Evolutionary conservation across 2,329 filamentous ascomycete species (phyloP).

Genomic region (Aspergillus niger): DNA sequence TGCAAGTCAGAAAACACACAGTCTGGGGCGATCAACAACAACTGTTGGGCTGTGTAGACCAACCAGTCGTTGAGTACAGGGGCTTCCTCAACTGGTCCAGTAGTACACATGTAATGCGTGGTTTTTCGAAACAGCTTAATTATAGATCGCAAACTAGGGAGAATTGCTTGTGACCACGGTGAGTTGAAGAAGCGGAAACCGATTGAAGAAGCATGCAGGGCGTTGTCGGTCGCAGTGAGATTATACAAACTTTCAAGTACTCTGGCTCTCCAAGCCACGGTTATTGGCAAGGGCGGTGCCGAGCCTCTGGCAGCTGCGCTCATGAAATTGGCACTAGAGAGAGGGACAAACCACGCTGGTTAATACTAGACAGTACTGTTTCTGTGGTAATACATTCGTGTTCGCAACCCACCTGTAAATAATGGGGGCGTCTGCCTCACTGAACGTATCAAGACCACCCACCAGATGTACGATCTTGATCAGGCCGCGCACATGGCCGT

Average conservation of each 20-base stretch:
- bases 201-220: not conserved
- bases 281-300: not conserved
- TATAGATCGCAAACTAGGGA: not conserved
- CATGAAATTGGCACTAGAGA: not conserved
- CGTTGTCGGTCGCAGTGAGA: not conserved
- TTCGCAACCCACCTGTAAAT: not conserved
- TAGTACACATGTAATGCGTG: not conserved
- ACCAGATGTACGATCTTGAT: not conserved
- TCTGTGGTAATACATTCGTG: too few relatives aligned
- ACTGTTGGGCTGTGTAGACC: not conserved
- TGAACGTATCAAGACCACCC: not conserved
- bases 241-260: not conserved
- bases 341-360: not conserved
- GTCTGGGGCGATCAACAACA: not conserved
- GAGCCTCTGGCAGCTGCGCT: not conserved
- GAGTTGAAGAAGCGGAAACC: not conserved
- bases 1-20: not conserved
- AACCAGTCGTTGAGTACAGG: not conserved
- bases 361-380: not conserved
- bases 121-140: not conserved
- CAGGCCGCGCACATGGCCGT: not conserved
- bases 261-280: not conserved
- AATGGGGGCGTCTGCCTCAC: not conserved
- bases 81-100: not conserved
- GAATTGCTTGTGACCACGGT: not conserved